phyloP scores from a whole-genome alignment of 2,329 filamentous ascomycete species.

The Neonectria hederae region DNA sequence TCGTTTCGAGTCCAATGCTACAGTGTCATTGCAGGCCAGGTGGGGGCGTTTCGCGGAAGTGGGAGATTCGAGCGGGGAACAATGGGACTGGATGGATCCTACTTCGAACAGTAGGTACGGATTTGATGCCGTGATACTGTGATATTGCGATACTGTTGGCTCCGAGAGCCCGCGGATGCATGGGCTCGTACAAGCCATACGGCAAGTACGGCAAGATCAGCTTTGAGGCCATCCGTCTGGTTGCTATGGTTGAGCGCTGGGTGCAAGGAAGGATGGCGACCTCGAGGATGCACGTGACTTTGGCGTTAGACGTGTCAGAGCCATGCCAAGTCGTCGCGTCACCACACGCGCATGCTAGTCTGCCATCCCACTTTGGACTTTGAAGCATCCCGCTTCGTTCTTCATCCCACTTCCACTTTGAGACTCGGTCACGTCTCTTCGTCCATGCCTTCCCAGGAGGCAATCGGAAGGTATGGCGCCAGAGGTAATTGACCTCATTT shows the following conservation, averaged over 20 bases:
- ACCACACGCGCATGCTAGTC: conserved; percentile 26
- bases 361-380: conserved; percentile 16
- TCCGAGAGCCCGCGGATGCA: background rate
- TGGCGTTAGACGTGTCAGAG: conserved; percentile 39
- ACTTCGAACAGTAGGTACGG: background rate
- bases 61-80: conserved; percentile 1
- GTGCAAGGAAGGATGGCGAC: background rate
- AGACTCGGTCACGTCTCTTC: background rate
- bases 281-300: conserved; percentile 34
- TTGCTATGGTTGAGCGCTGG: background rate
- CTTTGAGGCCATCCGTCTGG: background rate
- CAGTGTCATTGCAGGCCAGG: background rate
- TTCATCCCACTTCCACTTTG: background rate
- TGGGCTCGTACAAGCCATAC: background rate
- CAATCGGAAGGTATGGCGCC: conserved; percentile 40
- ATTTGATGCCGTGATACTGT: background rate
- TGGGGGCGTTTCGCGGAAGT: background rate
- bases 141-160: background rate
- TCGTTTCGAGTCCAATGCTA: conserved; percentile 2
- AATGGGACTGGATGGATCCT: background rate
- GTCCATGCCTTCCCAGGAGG: background rate
- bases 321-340: conserved; percentile 27
- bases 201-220: background rate
- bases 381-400: background rate
- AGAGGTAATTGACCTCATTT: conserved; percentile 50